Base-by-base conservation (phyloP, 2,329 filamentous ascomycete genomes). In the Apiospora aurea region DNA sequence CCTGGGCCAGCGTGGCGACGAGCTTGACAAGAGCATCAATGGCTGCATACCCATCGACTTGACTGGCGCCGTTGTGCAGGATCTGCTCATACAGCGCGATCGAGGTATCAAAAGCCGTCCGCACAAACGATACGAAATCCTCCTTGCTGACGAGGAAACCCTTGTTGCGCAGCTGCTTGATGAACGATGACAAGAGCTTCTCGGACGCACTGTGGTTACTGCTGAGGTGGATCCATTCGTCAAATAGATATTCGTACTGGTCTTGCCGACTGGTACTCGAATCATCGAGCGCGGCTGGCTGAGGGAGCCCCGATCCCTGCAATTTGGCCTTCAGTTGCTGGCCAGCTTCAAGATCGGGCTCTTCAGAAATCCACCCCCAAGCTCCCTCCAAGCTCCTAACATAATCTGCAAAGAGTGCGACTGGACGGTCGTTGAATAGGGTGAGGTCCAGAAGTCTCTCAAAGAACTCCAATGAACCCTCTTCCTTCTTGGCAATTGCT, bases 171-270 rank as follows among this genome's bases (percentile, higher is more conserved):
- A 98, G 85, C 81, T 98, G 96, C 77, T 93, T 91, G 66, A 98
- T 89, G 81, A 98, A 98, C 1, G 93, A 89, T 7, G 88, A 85
- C 70, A 91, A 87, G 0, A 92, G 89, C 78, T 92, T 93, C 74
- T 94, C 92, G 4, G 92, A 91, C 4, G 92, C 90, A 75, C 92
- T 90, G n/a, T 91, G 88, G 77, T 94, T 94, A 81, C 93, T 93
- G 83, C 88, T 92, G 10, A 98, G 88, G 73, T 92, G 91, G 41
- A 96, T 89, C 96, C 96, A 99, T 83, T 99, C 96, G 61, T 96
- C 95, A 78, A 99, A 98, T 26, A 98, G 88, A 79, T 99, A 98
- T 77, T 97, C 94, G 83, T 97, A 90, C 80, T 98, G 94, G 74
- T 97, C 94, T 74, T 91, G 90, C 76, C 91, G 91, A 44, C 89